Evolutionary conservation across 2,329 filamentous ascomycete genomes (phyloP), one percentile per base, ranked within the genome.

Genomic region (Didymella glomerata): DNA sequence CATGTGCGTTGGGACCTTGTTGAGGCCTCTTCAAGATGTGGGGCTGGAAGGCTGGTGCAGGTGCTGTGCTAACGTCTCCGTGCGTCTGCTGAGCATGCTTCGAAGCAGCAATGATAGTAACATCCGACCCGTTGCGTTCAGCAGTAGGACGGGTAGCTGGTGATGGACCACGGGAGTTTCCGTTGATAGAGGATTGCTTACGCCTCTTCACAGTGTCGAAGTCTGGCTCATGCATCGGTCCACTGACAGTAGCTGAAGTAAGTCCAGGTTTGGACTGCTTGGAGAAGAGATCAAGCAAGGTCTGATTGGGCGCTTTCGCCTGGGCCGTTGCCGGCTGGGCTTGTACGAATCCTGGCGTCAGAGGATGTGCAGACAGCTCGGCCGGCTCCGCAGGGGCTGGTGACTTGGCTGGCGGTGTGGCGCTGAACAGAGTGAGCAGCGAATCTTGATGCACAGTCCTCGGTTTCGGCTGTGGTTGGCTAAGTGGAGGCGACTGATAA

Each of bases 311-410:
- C 10, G 48, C 25, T 32, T 63, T 62, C 8, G 64, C 55, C 53
- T 36, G 67, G 60, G 18, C 61, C 52, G 67, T 61, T 27, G 57
- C 61, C 44, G 69, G 69, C 16, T 67, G 68, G 14, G 67, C 64
- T 20, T 66, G 65, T 2, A 60, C 42, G 41, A 70, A 62, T 6
- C 74, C 73, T 14, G 79, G 76, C 4, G 76, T 78, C 2, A 71
- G 74, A n/a, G 79, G 76, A 18, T 79, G 77, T 18, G 77, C 81
- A 36, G 80, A 78, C 18, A 84, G 65, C 62, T 84, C 82, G 9
- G 73, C 81, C 34, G 78, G 80, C n/a, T 68, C 75, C 11, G 64
- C 63, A 44, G 62, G 64, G 44, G 70, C 68, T n/a, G 63, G 61
- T 14, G 63, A 42, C 54, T 65, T 70, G 20, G 64, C 59, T 25